A percentile compares a stretch with the other conserved stretches of the same genome.
Evolutionary conservation across 2,329 filamentous ascomycete genomes (phyloP).

Genomic region (Elsinoe fawcettii): DNA sequence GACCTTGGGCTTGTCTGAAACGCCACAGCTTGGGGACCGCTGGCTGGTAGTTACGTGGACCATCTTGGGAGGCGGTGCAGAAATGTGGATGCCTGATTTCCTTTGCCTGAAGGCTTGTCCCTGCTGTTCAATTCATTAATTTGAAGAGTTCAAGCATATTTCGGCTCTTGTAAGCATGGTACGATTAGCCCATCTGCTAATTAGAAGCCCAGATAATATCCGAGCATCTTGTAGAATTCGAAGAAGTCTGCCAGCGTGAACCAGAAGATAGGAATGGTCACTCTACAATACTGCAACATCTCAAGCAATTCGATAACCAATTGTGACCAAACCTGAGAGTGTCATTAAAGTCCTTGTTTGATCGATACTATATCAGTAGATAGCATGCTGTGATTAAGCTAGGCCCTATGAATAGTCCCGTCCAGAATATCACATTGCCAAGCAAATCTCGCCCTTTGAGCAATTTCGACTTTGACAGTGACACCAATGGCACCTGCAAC

Average conservation of each 20-base stretch:
- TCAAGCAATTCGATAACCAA: not conserved
- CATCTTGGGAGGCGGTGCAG: not conserved
- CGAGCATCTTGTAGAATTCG: too few species aligned
- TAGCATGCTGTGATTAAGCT: slow-evolving; percentile 53
- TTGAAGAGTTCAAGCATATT: too few species aligned
- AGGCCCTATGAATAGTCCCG: slow-evolving; percentile 69
- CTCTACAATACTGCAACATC: too few species aligned
- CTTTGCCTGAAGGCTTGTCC: not conserved
- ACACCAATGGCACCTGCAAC: slow-evolving; percentile 63
- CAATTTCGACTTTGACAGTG: slow-evolving; percentile 58
- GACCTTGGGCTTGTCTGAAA: not conserved
- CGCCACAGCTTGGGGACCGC: not conserved
- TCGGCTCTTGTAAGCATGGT: too few species aligned
- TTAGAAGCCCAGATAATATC: too few species aligned
- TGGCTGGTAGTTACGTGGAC: not conserved
- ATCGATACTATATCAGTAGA: slow-evolving; percentile 34
- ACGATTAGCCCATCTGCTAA: too few species aligned
- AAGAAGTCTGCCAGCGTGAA: too few species aligned
- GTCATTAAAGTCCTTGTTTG: not conserved
- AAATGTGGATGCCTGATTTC: not conserved
- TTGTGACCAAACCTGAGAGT: too few species aligned
- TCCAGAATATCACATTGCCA: slow-evolving; percentile 70
- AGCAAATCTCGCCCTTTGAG: slow-evolving; percentile 55
- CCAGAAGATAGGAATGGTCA: too few species aligned
- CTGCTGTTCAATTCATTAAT: too few species aligned